A percentile compares a stretch with the other conserved stretches of the same genome.
Evolutionary conservation across 192 early-diverging fungal genomes (phyloP).

Genomic region (Kappamyces sp.): DNA sequence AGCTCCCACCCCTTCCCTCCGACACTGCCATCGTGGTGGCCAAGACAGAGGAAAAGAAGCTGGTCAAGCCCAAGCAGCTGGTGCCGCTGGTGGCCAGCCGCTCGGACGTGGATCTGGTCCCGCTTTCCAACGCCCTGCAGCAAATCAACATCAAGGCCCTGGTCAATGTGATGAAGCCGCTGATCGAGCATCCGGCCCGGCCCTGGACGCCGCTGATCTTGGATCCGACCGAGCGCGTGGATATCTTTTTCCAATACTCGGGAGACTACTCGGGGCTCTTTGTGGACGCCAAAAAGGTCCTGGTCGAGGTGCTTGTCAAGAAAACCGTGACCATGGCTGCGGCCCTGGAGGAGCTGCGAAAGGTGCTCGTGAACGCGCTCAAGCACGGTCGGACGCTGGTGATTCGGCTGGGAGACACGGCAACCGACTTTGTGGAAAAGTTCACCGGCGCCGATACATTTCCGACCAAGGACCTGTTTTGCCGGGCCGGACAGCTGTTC

Average conservation of each 20-base stretch:
- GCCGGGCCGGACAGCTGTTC: conserved; percentile 17
- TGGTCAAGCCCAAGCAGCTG: no score
- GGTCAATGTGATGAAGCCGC: conserved; percentile 21
- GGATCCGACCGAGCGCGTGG: conserved; percentile 29
- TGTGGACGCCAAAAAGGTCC: conserved; percentile 29
- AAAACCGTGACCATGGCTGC: conserved; percentile 22
- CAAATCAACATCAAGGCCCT: conserved; percentile 17
- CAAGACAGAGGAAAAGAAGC: no score
- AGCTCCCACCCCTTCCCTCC: no score
- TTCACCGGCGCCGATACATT: conserved; percentile 23
- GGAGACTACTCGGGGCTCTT: conserved; percentile 26
- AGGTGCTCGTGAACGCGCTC: conserved; percentile 24
- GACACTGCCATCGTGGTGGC: no score
- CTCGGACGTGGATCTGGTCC: neutral
- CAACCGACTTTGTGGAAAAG: conserved; percentile 25
- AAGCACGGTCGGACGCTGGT: conserved; percentile 30
- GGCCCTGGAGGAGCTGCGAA: conserved; percentile 21
- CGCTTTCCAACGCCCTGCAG: neutral
- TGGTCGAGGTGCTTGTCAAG: conserved; percentile 24
- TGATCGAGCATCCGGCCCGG: conserved; percentile 16
- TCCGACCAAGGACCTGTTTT: conserved; percentile 19
- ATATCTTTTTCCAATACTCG: conserved; percentile 32
- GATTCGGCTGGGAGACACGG: conserved; percentile 25
- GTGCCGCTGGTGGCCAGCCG: no score
- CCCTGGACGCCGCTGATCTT: conserved; percentile 35